Base-by-base conservation (phyloP, 805 yeast genomes). In the Blastobotrys americana region DNA sequence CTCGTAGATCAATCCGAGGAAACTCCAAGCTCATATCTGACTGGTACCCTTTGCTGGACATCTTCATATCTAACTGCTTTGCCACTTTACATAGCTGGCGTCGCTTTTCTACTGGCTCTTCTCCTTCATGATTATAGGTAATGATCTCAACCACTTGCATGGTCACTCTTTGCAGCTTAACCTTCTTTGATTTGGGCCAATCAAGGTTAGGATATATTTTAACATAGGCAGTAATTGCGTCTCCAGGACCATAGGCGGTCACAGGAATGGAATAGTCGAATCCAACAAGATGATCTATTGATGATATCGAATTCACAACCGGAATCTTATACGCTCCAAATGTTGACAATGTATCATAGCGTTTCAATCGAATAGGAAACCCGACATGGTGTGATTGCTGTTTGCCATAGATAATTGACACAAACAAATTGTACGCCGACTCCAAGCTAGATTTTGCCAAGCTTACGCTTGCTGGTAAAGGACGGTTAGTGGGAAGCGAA, bases 231-330 rank as follows among this genome's bases (percentile, higher is more conserved):
- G 49, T 47, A 1, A 68, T 44, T 13, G 44, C 43, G 44, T 68
- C 72, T 6, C 64, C 57, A 2, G 71, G 72, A 3, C 72, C 72
- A 41, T 55, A 66, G 2, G 69, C 64, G 1, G 67, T 52, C 6
- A 55, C 48, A 1, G 66, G 63, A 3, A 65, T 43, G 10, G 59
- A 50, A 44, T 59, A 63, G 25, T 63, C 61, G 8, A 66, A 48
- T 5, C 54, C 53, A 3, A 61, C 67, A 3, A 64, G 50, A 39
- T 68, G 69, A 46, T 68, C 71, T 2, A 55, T 43, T 3, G 67
- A 59, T 13, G 51, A 42, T 1, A 48, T 50, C 4, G 51, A 50
- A 35, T 53, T 48, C 8, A 46, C 47, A 1, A 60, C 22, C 1
- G 69, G 65, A 27, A 58, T 54, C 10, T 55, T 56, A 53, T 49